Base-by-base conservation (phyloP, 352 stramenopile genomes). In the Phytophthora citrophthora region DNA sequence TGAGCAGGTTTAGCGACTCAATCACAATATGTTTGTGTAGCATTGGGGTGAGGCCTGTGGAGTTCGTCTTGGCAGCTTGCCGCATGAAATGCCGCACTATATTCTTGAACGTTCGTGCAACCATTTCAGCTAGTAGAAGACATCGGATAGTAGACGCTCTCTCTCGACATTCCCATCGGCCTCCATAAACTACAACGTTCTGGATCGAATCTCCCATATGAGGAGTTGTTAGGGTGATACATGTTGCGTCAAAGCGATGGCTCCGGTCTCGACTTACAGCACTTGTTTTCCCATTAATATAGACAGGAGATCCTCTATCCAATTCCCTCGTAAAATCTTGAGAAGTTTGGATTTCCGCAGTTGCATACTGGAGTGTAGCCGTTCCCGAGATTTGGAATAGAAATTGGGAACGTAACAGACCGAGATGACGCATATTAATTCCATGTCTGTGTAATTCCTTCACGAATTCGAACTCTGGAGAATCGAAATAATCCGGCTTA, bases 351-450 rank as follows among this genome's bases (percentile, higher is more conserved):
- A 97, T 86, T 34, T 94, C 79, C 1, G 76, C 78, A 0, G 74
- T 95, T 13, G 91, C 81, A 47, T 95, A 97, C 55, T 94, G 84
- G 1, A 97, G 63, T 12, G 82, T 88, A 10, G 86, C 91, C 0
- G 69, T 95, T 16, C 89, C 91, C 0, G 79, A 75, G 1, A 98
- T 61, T 20, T 78, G 65, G 40, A 91, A 83, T 31, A 86, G 82
- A 54, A 97, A 97, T 39, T 90, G 76, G 0, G 78, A 58, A 8
- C 93, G 83, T 6, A 98, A 31, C 1, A 96, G 53, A 4, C 92
- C 92, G 20, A 98, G 68, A 47, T 98, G 92, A 0, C 93, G 86
- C 53, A 97, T 60, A 51, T 96, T 97, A 51, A 98, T 96, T 1
- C 93, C 93, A 15, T 95, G 82, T 24, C 84, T 68, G 59, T 98